Conservation (phyloP, 768 basidiomycete genomes). For the Favolaschia claudopus region DNA sequence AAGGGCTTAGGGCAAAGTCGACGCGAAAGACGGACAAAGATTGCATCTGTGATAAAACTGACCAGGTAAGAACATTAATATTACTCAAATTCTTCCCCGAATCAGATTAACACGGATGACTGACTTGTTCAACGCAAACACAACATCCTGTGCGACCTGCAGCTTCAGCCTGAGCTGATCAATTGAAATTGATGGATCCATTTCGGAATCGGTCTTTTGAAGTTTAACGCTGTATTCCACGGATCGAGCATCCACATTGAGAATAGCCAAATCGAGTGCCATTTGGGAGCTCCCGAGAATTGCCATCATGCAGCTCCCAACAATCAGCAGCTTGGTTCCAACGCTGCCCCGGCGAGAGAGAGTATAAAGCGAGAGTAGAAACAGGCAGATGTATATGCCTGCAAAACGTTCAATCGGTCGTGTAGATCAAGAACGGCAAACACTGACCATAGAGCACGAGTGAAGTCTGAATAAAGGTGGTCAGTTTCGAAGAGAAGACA, state of each 20-base stretch:
- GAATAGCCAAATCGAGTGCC: background rate
- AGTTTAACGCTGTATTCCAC: too few species aligned
- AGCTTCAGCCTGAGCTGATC: too few species aligned
- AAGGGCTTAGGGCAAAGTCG: constrained; percentile 4
- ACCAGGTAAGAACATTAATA: too few species aligned
- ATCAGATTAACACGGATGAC: constrained; percentile 4
- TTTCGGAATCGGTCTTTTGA: too few species aligned
- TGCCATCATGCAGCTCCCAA: background rate
- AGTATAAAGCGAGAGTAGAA: constrained; percentile 2
- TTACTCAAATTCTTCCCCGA: background rate
- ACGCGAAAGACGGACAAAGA: constrained; percentile 2
- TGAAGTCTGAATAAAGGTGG: too few species aligned
- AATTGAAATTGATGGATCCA: background rate
- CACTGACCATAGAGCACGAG: constrained; percentile 10
- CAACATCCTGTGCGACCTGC: background rate
- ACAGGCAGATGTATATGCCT: constrained; percentile 11
- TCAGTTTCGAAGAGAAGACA: too few species aligned
- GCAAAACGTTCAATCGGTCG: too few species aligned
- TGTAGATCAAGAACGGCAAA: background rate
- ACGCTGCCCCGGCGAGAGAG: background rate
- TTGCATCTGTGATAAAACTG: constrained; percentile 4
- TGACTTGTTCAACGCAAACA: background rate
- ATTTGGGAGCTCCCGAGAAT: background rate
- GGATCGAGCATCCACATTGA: too few species aligned
- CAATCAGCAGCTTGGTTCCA: background rate